Evolutionary conservation across 768 basidiomycete genomes (phyloP).

Genomic region (Trametes cingulata): DNA sequence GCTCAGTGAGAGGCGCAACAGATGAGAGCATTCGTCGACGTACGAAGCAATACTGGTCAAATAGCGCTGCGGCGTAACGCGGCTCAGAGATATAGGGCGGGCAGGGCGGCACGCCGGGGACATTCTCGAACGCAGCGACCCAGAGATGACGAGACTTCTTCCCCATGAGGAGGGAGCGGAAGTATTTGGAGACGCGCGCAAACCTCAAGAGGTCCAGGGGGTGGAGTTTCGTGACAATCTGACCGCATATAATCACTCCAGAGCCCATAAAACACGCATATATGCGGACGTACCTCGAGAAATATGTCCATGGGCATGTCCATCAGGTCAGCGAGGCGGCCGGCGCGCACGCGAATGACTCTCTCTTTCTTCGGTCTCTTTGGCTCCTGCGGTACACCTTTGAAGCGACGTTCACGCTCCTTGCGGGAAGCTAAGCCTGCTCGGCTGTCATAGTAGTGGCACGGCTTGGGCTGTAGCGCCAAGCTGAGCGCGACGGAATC

Average conservation of each 20-base stretch:
- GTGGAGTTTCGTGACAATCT: not conserved
- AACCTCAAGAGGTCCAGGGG: not conserved
- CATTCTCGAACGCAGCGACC: not conserved
- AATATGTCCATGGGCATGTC: not conserved
- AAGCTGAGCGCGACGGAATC: not conserved
- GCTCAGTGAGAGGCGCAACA: not conserved
- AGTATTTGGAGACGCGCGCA: not conserved
- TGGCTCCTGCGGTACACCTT: not conserved
- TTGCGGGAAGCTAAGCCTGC: not conserved
- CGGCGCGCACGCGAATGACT: not conserved
- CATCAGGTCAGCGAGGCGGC: not conserved
- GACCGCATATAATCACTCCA: too few species aligned
- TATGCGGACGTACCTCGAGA: not conserved
- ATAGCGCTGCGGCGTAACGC: not conserved
- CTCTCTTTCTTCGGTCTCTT: not conserved
- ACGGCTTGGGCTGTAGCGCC: not conserved
- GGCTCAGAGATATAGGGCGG: not conserved
- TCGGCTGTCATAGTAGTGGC: not conserved
- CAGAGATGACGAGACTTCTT: not conserved
- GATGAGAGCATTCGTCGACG: not conserved
- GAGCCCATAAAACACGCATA: not conserved
- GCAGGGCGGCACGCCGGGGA: not conserved
- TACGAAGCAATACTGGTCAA: slow-evolving; percentile 1
- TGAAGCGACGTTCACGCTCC: not conserved
- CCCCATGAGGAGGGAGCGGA: not conserved